A percentile compares a stretch with the other conserved stretches of the same genome.
phyloP scores from a whole-genome alignment of 371 early-diverging fungal species.

The Zopfochytrium polystomum region DNA sequence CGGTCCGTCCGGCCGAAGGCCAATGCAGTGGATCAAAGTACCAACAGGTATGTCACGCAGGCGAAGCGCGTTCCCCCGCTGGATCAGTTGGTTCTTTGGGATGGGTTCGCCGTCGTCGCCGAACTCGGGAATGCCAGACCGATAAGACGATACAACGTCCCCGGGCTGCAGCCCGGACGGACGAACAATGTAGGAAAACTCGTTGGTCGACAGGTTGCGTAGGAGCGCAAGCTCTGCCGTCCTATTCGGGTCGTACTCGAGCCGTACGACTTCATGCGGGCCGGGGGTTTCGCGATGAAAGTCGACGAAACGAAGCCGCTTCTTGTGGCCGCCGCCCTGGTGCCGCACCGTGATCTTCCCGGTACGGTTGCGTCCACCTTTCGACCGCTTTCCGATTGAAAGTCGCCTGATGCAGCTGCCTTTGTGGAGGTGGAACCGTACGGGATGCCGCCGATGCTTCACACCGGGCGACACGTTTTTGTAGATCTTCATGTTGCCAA shows the following conservation, averaged over 20 bases:
- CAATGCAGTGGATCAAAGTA: conserved; percentile 84
- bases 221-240: conserved; percentile 90
- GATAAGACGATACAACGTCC: conserved; percentile 64
- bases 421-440: conserved; percentile 86
- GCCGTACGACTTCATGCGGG: conserved; percentile 76
- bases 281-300: conserved; percentile 77
- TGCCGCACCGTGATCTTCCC: conserved; percentile 92
- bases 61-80: conserved; percentile 87
- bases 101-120: conserved; percentile 41
- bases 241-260: conserved; percentile 95
- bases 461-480: conserved; percentile 88
- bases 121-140: conserved; percentile 36
- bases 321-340: conserved; percentile 93
- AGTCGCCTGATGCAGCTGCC: conserved; percentile 80
- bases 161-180: conserved; percentile 75
- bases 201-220: conserved; percentile 68
- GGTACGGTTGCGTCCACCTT: conserved; percentile 85
- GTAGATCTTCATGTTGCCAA: conserved; percentile 72
- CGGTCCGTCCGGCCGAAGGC: conserved; percentile 75
- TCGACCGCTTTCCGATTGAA: conserved; percentile 69
- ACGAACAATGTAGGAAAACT: conserved; percentile 82
- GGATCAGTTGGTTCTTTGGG: conserved; percentile 67
- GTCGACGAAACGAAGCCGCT: conserved; percentile 84
- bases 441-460: conserved; percentile 79
- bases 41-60: conserved; percentile 91